Percentiles rank a stretch among this genome's conserved stretches.
phyloP scores from a whole-genome alignment of 768 basidiomycete species.

The Rickenella mellea region DNA sequence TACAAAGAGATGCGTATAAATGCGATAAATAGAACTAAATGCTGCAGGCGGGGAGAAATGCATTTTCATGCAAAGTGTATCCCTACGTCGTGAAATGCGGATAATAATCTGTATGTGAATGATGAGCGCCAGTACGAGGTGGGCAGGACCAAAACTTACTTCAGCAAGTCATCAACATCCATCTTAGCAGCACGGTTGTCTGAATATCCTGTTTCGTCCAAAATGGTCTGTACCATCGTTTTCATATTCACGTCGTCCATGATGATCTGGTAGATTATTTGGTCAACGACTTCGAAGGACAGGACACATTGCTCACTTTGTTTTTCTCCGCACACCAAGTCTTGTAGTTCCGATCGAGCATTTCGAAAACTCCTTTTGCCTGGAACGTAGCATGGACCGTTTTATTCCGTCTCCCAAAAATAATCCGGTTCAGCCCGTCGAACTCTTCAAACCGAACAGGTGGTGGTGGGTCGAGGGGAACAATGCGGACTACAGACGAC shows the following conservation, averaged over 20 bases:
- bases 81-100: constrained; percentile 66
- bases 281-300: neutral
- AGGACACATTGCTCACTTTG: constrained; percentile 29
- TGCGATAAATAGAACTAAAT: too few species aligned
- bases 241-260: constrained; percentile 66
- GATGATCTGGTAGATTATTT: constrained; percentile 37
- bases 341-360: constrained; percentile 88
- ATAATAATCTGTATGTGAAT: constrained; percentile 39
- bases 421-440: constrained; percentile 85
- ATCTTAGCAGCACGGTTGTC: constrained; percentile 87
- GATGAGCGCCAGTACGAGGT: neutral
- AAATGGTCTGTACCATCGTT: constrained; percentile 59
- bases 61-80: constrained; percentile 58
- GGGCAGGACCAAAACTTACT: constrained; percentile 36
- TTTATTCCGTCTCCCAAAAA: constrained; percentile 88
- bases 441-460: constrained; percentile 96
- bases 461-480: constrained; percentile 90
- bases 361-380: constrained; percentile 90
- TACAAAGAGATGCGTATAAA: too few species aligned
- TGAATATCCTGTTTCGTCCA: constrained; percentile 59
- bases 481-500: constrained; percentile 83
- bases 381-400: constrained; percentile 81
- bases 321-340: constrained; percentile 84
- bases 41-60: too few species aligned
- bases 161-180: constrained; percentile 85